A percentile compares a stretch with the other conserved stretches of the same genome.
These are phyloP conservation scores for Zychaea mexicana DNA, from an alignment of 371 early-diverging fungal genomes.

Conservation along the genomic window DNA sequence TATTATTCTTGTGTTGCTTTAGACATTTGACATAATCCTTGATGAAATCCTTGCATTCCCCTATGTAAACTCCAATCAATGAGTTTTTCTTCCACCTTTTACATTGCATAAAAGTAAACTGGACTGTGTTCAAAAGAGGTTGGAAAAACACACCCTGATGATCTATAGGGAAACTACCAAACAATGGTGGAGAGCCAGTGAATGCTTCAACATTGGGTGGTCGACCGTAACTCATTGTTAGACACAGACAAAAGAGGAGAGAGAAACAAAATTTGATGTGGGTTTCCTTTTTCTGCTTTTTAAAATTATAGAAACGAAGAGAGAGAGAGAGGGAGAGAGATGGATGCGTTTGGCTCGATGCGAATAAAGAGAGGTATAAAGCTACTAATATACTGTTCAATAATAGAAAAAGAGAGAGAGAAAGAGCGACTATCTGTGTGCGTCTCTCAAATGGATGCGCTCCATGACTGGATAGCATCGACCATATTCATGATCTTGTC, in stretches of 20 bases:
- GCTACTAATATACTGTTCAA: background rate
- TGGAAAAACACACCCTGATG: slow-evolving; percentile 60
- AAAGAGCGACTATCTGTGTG: background rate
- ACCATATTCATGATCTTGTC: slow-evolving; percentile 50
- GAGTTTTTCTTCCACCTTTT: too few species aligned
- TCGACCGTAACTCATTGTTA: slow-evolving; percentile 65
- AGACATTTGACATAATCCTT: slow-evolving; percentile 77
- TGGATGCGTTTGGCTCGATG: background rate
- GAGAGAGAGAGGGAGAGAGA: background rate
- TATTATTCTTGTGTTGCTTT: slow-evolving; percentile 67
- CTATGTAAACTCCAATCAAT: too few species aligned
- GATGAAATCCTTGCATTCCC: slow-evolving; percentile 74
- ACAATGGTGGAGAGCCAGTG: slow-evolving; percentile 70
- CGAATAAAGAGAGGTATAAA: background rate
- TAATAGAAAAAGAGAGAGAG: background rate
- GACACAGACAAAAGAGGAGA: slow-evolving; percentile 1
- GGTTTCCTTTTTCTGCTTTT: background rate
- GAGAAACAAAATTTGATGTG: background rate
- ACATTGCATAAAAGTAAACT: too few species aligned
- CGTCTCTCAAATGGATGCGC: background rate
- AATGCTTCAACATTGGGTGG: slow-evolving; percentile 63
- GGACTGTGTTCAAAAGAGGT: too few species aligned
- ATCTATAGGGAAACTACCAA: slow-evolving; percentile 84
- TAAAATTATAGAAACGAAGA: background rate
- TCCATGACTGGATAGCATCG: slow-evolving; percentile 38